Evolutionary conservation across 441 rosid species (phyloP), one percentile per base, ranked within the genome.

Genomic region (Populus hybrid): DNA sequence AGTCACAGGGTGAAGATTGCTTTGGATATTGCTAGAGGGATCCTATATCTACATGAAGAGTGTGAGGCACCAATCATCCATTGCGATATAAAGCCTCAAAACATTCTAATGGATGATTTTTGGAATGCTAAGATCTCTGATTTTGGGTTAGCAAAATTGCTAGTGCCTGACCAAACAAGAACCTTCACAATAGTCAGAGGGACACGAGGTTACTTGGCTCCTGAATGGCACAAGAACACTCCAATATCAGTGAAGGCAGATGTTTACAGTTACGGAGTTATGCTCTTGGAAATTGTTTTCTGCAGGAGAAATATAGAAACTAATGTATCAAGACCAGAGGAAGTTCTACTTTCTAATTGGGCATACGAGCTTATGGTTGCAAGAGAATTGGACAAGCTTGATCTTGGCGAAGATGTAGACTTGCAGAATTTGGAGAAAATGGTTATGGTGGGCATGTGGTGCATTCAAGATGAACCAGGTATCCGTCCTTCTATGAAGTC

Each of bases 1-100:
- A 24, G 65, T 0, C 75, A 85, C n/a, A 78, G 84, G 28, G 30
- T 79, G 66, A 72, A 40, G 50, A 82, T 87, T 1, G 83, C 81
- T 0, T 46, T 61, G 4, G 73, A 75, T 5, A 28, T 87, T 18
- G 87, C 89, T 0, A 75, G 76, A 72, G 88, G 86, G 0, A 69
- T 85, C 67, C 53, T 61, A 0, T 85, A 82, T 68, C 80, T 87
- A 5, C 85, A 87, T 7, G 87, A 86, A 59, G 87, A 84, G 63
- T 84, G 89, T 2, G 81, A 83, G 9, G 66, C 78, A 0, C 87
- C 73, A 16, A 84, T 84, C 72, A 81, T 84, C 30, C 86, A 83
- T 46, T 86, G 89, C 9, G 79, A 84, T 36, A 79, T 85, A 16
- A 85, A 85, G 23, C 86, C 81, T 6, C 86, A 83, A 14, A 85